Base-by-base conservation (phyloP, 1,139 yeast species). In the Candida tetrigidarum region DNA sequence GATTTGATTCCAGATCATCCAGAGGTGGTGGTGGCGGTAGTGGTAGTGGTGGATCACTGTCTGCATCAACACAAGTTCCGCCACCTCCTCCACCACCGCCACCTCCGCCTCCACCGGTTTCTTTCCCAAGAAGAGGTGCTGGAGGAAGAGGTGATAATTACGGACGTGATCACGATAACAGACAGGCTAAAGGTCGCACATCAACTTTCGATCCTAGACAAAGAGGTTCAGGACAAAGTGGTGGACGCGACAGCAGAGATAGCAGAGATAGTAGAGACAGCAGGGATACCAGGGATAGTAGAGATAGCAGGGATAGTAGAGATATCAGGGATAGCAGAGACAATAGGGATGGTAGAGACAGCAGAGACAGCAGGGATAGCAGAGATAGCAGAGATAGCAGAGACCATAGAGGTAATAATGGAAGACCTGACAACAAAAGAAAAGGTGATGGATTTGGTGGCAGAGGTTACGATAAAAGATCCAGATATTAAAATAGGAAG, bases 381-480 rank as follows among this genome's bases (percentile, higher is more conserved):
- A 36, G 39, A 9, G 29, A 23, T 11, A 40, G 42, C 16, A 30
- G 43, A 12, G 36, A 41, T 6, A 37, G 26, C 12, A 28, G 40
- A n/a, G 41, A 43, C 25, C 28, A 27, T 19, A 37, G 46, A 25
- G 43, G 30, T 16, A 28, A 20, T 27, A 34, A 38, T 12, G 45
- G 50, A 29, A 42, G 51, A 51, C 34, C 45, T 12, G 44, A 40
- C 35, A 54, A 54, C 29, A 68, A 69, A 44, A 57, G 75, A 52
- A 63, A 59, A 43, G 52, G 37, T 11, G 52, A 54, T 41, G 70
- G 64, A 25, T 50, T 47, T 30, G 52, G 57, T 35, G 60, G 63
- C 25, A 52, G 73, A 41, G 62, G 60, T 4, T 62, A 64, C 48
- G 72, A 67, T 29, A 71, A 71, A 51, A 67, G 64, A 49, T 60